phyloP scores from a whole-genome alignment of 768 basidiomycete species.

The Amanita pallidorosea region DNA sequence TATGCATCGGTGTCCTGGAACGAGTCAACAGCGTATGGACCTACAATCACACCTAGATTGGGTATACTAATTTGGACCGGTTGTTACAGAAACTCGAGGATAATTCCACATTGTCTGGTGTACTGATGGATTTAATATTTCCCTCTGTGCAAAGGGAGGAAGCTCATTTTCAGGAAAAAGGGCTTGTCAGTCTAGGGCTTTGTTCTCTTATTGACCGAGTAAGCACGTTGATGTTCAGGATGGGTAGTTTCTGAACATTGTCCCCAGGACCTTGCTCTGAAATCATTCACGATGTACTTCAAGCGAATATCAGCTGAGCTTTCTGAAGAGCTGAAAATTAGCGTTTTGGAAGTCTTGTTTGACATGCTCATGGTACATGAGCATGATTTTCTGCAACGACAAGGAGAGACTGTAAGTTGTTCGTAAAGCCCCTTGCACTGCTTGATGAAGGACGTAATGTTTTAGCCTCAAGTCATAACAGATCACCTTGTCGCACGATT shows the following conservation, averaged over 20 bases:
- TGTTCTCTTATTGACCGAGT: slow-evolving; percentile 64
- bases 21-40: slow-evolving; percentile 78
- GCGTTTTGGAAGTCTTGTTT: slow-evolving; percentile 78
- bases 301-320: slow-evolving; percentile 31
- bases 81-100: slow-evolving; percentile 56
- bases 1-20: slow-evolving; percentile 85
- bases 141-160: slow-evolving; percentile 89
- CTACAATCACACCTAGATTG: slow-evolving; percentile 9
- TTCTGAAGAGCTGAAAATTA: slow-evolving; percentile 41
- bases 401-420: slow-evolving; percentile 29
- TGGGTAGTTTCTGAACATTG: not conserved
- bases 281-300: slow-evolving; percentile 76
- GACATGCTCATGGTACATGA: slow-evolving; percentile 90
- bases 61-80: slow-evolving; percentile 1
- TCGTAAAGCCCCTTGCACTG: not conserved
- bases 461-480: slow-evolving; percentile 29
- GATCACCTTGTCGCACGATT: slow-evolving; percentile 37
- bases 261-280: slow-evolving; percentile 45
- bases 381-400: slow-evolving; percentile 54
- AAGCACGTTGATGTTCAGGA: not conserved
- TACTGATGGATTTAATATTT: slow-evolving; percentile 78
- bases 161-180: slow-evolving; percentile 67
- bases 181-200: slow-evolving; percentile 68
- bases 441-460: not conserved
- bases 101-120: slow-evolving; percentile 74